Conservation (phyloP, 257 asterid genomes). For the Solanum pennellii region DNA sequence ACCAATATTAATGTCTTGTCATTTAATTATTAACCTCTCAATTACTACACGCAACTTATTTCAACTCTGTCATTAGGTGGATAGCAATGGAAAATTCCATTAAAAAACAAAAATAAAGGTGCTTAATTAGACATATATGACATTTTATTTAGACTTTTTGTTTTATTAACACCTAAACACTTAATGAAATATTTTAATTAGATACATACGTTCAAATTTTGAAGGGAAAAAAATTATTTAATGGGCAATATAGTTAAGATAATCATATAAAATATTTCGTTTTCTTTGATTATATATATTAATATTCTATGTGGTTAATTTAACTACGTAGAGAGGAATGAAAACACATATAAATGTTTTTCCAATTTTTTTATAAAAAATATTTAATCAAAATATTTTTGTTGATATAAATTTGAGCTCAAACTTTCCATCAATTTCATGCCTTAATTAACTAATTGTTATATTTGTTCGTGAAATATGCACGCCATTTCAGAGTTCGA, state of each 20-base stretch:
- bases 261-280: neutral
- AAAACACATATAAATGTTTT: neutral
- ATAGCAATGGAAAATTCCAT: neutral
- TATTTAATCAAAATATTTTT: neutral
- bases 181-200: neutral
- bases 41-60: neutral
- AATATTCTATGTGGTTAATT: neutral
- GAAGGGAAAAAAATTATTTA: neutral
- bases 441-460: neutral
- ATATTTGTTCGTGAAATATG: neutral
- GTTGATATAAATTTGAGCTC: neutral
- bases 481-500: neutral
- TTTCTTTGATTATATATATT: neutral
- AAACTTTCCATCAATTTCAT: neutral
- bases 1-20: neutral
- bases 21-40: neutral
- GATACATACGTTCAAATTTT: neutral
- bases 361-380: neutral
- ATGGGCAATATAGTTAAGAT: neutral
- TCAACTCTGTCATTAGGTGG: neutral
- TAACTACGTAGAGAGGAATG: neutral
- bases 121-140: neutral
- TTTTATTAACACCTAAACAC: neutral
- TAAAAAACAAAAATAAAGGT: neutral
- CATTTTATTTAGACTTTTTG: neutral